phyloP scores from a whole-genome alignment of 73 alveolate species.

The Urostyla sp. region DNA sequence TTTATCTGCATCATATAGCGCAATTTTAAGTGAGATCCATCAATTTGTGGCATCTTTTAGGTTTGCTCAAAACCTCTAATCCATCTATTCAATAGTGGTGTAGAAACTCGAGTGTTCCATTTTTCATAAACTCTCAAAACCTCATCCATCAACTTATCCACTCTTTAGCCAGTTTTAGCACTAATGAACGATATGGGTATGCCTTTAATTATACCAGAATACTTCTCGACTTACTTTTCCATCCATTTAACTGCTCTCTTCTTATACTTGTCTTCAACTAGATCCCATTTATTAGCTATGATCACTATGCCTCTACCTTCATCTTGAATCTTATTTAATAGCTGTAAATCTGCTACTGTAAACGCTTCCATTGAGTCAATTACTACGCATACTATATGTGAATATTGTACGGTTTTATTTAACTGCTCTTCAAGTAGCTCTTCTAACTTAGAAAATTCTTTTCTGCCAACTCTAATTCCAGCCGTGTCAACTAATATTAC shows the following conservation, averaged over 20 bases:
- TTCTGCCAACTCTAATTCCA: constrained; percentile 73
- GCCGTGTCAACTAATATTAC: constrained; percentile 90
- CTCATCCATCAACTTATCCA: constrained; percentile 75
- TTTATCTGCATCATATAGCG: constrained; percentile 81
- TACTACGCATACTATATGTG: constrained; percentile 80
- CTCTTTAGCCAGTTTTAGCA: constrained; percentile 77
- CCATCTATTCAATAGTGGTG: constrained; percentile 88
- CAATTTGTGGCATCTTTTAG: constrained; percentile 78
- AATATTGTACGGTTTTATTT: constrained; percentile 67
- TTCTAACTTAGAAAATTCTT: constrained; percentile 51
- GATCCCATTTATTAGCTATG: constrained; percentile 92
- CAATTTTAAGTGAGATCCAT: constrained; percentile 76
- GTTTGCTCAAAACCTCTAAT: constrained; percentile 73
- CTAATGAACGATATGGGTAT: constrained; percentile 74
- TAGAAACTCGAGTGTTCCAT: constrained; percentile 90
- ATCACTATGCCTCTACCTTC: constrained; percentile 88
- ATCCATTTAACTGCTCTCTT: constrained; percentile 77
- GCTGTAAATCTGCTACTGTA: constrained; percentile 71
- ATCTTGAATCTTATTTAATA: constrained; percentile 74
- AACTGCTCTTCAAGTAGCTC: constrained; percentile 74
- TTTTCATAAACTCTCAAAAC: constrained; percentile 84
- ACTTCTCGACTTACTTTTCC: constrained; percentile 74
- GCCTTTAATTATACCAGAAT: constrained; percentile 75
- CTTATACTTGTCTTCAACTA: constrained; percentile 84
- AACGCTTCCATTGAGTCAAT: constrained; percentile 88